Conservation (phyloP, 2,329 filamentous ascomycete genomes). For the Aspergillus thermomutatus region DNA sequence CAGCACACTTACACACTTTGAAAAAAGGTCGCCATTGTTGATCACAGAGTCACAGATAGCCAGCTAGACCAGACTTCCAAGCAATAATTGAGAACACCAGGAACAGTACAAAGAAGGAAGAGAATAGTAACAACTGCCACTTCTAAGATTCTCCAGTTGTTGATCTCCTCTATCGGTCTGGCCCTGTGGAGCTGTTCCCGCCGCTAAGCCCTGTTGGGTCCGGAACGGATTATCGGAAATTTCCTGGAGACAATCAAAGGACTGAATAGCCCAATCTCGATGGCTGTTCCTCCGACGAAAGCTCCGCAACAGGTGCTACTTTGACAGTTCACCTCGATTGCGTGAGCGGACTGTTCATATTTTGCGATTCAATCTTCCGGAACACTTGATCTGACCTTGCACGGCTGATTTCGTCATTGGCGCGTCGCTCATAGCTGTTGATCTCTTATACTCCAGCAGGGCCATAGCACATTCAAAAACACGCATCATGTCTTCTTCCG, state of each 20-base stretch:
- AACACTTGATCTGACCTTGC: not conserved
- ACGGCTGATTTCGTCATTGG: not conserved
- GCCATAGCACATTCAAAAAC: not conserved
- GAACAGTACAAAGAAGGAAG: constrained; percentile 1
- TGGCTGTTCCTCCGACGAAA: not conserved
- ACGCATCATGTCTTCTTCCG: constrained; percentile 35
- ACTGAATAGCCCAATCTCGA: not conserved
- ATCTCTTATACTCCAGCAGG: not conserved
- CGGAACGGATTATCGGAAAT: constrained; percentile 22
- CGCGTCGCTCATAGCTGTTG: not conserved
- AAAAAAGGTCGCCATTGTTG: constrained; percentile 47
- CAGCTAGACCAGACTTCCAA: constrained; percentile 1
- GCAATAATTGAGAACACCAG: constrained; percentile 1
- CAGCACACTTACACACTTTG: constrained; percentile 46
- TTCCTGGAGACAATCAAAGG: constrained; percentile 5
- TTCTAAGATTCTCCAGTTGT: not conserved
- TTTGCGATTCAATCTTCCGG: not conserved
- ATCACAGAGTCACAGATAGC: constrained; percentile 9
- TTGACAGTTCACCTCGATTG: not conserved
- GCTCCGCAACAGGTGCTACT: not conserved
- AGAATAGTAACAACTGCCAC: not conserved
- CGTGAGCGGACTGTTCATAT: not conserved
- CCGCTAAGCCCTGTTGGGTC: constrained; percentile 20
- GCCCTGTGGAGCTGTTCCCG: constrained; percentile 15
- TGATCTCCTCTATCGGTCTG: constrained; percentile 16